phyloP scores from a whole-genome alignment of 2,329 filamentous ascomycete species.

The Cercospora beticola region DNA sequence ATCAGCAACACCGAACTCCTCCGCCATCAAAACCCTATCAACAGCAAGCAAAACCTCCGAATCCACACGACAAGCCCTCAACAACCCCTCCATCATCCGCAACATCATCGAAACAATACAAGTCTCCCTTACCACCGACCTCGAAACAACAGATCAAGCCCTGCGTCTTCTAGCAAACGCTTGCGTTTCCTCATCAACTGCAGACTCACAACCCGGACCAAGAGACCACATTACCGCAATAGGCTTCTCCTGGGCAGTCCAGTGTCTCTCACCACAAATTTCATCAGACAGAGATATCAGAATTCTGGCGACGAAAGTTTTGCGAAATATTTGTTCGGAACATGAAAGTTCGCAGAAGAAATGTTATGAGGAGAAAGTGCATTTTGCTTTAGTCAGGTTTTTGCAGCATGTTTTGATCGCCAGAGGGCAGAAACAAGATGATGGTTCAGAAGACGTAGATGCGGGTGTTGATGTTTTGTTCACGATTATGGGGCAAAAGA shows the following conservation, averaged over 20 bases:
- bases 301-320: conserved; percentile 39
- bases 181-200: conserved; percentile 34
- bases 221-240: conserved; percentile 31
- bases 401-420: background rate
- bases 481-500: conserved; percentile 31
- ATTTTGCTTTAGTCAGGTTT: conserved; percentile 23
- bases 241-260: conserved; percentile 22
- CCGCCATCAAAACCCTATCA: conserved; percentile 22
- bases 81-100: conserved; percentile 15
- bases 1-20: background rate
- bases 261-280: conserved; percentile 14
- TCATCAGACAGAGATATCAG: conserved; percentile 10
- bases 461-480: conserved; percentile 30
- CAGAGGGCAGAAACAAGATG: background rate
- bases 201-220: conserved; percentile 4
- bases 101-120: conserved; percentile 21
- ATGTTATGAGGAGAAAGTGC: conserved; percentile 26
- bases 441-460: background rate
- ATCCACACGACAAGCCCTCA: conserved; percentile 20
- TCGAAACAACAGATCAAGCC: conserved; percentile 15
- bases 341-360: conserved; percentile 30
- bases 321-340: conserved; percentile 47
- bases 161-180: conserved; percentile 38
- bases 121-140: conserved; percentile 10
- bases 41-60: conserved; percentile 23